phyloP scores from a whole-genome alignment of 768 basidiomycete genomes.

The Leucocoprinus sp. region DNA sequence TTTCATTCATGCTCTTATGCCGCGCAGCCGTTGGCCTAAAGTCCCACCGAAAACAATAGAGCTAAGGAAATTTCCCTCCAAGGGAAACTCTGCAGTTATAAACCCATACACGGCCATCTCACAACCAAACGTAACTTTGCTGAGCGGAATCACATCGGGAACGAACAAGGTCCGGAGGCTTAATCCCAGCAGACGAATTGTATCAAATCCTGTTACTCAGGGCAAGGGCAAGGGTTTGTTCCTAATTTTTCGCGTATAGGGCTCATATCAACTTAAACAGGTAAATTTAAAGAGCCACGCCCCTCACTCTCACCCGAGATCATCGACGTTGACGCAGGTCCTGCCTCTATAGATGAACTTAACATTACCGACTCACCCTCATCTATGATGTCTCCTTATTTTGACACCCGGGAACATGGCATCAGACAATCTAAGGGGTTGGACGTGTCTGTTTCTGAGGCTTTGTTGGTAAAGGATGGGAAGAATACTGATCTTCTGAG shows the following conservation, averaged over 20 bases:
- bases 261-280: not conserved
- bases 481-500: slow-evolving; percentile 6
- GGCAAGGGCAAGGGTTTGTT: slow-evolving; percentile 8
- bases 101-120: slow-evolving; percentile 2
- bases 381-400: not conserved
- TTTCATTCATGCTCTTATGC: not conserved
- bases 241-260: not conserved
- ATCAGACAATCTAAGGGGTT: not conserved
- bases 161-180: not conserved
- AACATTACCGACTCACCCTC: not conserved
- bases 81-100: not conserved
- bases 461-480: slow-evolving; percentile 6
- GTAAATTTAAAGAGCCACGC: not conserved
- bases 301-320: not conserved
- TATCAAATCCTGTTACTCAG: not conserved
- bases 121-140: not conserved
- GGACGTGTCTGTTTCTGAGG: not conserved
- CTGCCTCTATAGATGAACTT: slow-evolving; percentile 8
- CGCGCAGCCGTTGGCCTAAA: slow-evolving; percentile 1
- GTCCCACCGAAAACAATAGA: not conserved
- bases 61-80: not conserved
- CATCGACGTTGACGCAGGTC: slow-evolving; percentile 10
- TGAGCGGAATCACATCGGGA: not conserved
- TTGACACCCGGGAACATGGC: not conserved
- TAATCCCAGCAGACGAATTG: not conserved